These are phyloP conservation scores for Haplosporangium sp. DNA, from an alignment of 371 early-diverging fungal species.

Conservation along the genomic window DNA sequence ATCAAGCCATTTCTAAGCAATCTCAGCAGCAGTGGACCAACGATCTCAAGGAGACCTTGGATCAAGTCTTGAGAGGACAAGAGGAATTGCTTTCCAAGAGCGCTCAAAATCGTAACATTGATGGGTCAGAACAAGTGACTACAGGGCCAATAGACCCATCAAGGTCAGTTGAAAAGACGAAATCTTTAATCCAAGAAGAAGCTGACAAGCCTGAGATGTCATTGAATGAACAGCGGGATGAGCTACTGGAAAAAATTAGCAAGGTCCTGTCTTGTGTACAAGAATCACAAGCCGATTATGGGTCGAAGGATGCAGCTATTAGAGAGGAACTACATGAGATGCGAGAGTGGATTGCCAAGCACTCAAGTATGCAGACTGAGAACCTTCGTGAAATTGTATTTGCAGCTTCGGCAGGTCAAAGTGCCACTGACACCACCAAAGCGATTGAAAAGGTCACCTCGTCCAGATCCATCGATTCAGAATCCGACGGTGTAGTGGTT, in stretches of 20 bases:
- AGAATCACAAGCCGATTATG: slow-evolving; percentile 15
- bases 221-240: slow-evolving; percentile 45
- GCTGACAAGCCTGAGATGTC: slow-evolving; percentile 33
- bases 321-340: slow-evolving; percentile 38
- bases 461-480: neutral
- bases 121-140: neutral
- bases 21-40: slow-evolving; percentile 4
- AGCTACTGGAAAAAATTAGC: slow-evolving; percentile 39
- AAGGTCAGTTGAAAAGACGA: slow-evolving; percentile 24
- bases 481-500: slow-evolving; percentile 3
- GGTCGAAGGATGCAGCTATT: slow-evolving; percentile 15
- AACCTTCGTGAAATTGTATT: slow-evolving; percentile 41
- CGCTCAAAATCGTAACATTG: neutral
- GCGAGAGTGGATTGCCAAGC: slow-evolving; percentile 48
- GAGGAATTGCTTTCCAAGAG: slow-evolving; percentile 1
- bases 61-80: slow-evolving; percentile 8
- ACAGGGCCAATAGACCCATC: neutral
- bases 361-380: slow-evolving; percentile 45
- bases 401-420: slow-evolving; percentile 7
- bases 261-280: slow-evolving; percentile 33
- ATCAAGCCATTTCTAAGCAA: neutral
- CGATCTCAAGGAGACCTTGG: neutral
- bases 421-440: neutral
- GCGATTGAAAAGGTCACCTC: neutral
- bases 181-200: slow-evolving; percentile 30